Evolutionary conservation across 345 rosid species (phyloP).

Genomic region (Carallia brachiata): DNA sequence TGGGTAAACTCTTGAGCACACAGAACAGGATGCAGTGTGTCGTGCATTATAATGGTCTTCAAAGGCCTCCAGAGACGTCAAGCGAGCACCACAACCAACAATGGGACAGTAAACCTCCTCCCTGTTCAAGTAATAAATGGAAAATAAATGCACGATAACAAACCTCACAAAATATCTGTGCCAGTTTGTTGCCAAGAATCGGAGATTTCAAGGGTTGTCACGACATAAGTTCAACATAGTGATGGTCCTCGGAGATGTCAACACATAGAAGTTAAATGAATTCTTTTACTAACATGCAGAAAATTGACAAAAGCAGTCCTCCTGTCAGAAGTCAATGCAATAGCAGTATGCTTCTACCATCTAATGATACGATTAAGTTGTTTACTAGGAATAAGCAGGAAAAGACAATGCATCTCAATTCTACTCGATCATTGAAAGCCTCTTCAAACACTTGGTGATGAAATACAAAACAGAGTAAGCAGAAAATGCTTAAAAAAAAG

Average conservation of each 20-base stretch:
- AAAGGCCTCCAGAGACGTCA: conserved; percentile 66
- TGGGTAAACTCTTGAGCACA: conserved; percentile 83
- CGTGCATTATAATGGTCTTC: conserved; percentile 88
- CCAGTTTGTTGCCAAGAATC: background rate
- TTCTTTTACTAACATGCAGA: too few relatives aligned
- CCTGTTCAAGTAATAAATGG: conserved; percentile 38
- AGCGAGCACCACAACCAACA: conserved; percentile 65
- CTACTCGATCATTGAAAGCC: too few relatives aligned
- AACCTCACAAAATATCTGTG: background rate
- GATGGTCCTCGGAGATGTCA: too few relatives aligned
- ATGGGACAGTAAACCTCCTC: conserved; percentile 71
- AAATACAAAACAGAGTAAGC: background rate
- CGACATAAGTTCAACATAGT: background rate
- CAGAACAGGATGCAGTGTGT: conserved; percentile 89
- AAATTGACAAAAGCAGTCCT: too few relatives aligned
- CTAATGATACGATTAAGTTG: too few relatives aligned
- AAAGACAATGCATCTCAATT: too few relatives aligned
- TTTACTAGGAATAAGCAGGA: too few relatives aligned
- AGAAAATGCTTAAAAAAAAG: too few relatives aligned
- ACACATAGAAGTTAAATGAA: too few relatives aligned
- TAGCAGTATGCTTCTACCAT: too few relatives aligned
- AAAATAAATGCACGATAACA: background rate
- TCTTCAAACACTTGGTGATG: background rate
- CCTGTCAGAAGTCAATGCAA: too few relatives aligned
- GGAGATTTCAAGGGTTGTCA: background rate